phyloP scores from a whole-genome alignment of 306 rosid species.

The Begonia fuchsioides region DNA sequence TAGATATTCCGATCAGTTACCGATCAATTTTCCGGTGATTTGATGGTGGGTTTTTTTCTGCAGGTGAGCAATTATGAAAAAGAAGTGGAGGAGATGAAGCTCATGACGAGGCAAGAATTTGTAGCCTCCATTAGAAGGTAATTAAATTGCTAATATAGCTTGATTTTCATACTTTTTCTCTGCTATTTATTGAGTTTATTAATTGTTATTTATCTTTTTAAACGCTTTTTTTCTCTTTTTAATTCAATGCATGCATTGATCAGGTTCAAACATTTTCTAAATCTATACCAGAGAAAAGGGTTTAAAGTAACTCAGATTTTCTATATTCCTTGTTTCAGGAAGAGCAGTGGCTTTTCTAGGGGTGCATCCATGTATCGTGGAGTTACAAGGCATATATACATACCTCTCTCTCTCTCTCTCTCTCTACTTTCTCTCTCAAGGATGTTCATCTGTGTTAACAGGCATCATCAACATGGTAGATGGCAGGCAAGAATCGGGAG shows the following conservation, averaged over 20 bases:
- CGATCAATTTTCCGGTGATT: not conserved
- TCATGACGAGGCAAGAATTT: conserved; percentile 97
- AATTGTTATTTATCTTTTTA: too few relatives aligned
- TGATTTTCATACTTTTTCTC: not conserved
- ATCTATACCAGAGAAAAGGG: not conserved
- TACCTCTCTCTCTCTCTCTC: too few relatives aligned
- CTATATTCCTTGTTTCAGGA: conserved; percentile 26
- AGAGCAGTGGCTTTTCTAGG: conserved; percentile 94
- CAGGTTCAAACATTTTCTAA: not conserved
- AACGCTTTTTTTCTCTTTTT: not conserved
- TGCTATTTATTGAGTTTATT: too few relatives aligned
- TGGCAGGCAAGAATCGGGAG: conserved; percentile 99
- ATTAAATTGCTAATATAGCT: too few relatives aligned
- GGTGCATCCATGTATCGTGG: conserved; percentile 99
- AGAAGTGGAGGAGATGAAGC: conserved; percentile 94
- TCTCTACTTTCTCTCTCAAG: not conserved
- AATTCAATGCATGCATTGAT: not conserved
- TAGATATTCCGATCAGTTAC: too few relatives aligned
- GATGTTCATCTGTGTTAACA: conserved; percentile 1
- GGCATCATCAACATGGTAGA: conserved; percentile 98
- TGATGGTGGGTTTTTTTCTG: not conserved
- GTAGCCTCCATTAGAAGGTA: conserved; percentile 95
- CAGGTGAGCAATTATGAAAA: conserved; percentile 86
- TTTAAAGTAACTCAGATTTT: not conserved
- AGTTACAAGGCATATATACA: conserved; percentile 97